Base-by-base conservation (phyloP, 106 monocot genomes). In the Dendrobium huoshanense region DNA sequence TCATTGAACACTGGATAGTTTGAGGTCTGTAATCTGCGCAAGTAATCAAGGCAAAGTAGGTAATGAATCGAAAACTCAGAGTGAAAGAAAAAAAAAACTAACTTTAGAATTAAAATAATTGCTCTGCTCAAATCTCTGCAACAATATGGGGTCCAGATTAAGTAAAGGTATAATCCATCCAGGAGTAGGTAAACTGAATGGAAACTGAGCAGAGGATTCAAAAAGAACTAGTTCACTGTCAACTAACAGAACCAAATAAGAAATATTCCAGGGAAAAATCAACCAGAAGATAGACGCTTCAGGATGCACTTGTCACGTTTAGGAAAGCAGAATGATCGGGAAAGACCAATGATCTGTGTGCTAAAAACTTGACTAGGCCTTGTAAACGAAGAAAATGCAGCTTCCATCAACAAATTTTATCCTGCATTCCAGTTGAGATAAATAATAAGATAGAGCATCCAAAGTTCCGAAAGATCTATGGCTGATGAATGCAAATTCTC, bases 1-100 rank as follows among this genome's bases (percentile, higher is more conserved):
- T 99, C 98, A 99, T 95, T 48, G 89, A 78, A 55, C 86, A 85
- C 80, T 56, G 80, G 49, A 81, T 31, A 29, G 31, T 41, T 75
- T 37, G 47, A 55, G 47, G n/a, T 64, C 72, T 73, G 9, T 78
- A 61, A 43, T 41, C 89, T 90, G 79, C 33, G 82, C 56, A 29
- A 65, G 22, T 8, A 16, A 75, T 73, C 15, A 61, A 42, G 73
- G 47, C 0, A 72, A 81, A 78, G 6, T 44, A 67, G 18, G 45
- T 44, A 37, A 45, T 67, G 25, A 79, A 44, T 65, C 6, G 11
- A 17, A 78, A 11, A 55, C 6, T 22, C 18, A 59, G 0, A 37
- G 1, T 40, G 10, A 29, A 19, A 51, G 17, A 41, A 17, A 78
- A 78, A 4, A 16, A 18, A 58, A 78, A 24, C 4, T 19, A 37